These are phyloP conservation scores for Aspergillus biplanus DNA, from an alignment of 495 filamentous ascomycete genomes.

Conservation along the genomic window DNA sequence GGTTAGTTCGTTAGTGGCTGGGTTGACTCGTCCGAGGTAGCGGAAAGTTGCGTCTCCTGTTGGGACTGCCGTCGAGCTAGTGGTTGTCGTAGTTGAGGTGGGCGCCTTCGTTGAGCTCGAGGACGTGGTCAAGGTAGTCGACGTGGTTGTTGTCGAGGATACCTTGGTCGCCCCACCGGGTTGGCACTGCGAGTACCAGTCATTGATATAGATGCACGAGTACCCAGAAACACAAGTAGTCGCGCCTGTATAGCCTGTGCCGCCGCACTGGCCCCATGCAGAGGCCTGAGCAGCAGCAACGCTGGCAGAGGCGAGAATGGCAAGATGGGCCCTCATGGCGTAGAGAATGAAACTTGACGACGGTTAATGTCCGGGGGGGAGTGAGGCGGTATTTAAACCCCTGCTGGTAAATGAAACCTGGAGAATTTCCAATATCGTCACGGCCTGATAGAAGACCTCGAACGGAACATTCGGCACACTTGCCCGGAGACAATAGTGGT, in stretches of 20 bases:
- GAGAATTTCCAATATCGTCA: background rate
- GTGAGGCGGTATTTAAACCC: background rate
- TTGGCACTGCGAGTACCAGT: background rate
- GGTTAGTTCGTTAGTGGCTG: slow-evolving; percentile 3
- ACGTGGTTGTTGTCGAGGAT: background rate
- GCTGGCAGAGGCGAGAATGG: background rate
- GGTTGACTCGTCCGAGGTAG: slow-evolving; percentile 8
- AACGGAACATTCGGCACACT: background rate
- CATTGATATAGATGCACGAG: background rate
- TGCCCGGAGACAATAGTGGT: no score
- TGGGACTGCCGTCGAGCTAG: background rate
- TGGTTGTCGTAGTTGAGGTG: background rate
- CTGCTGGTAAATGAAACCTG: background rate
- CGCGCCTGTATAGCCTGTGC: slow-evolving; percentile 2
- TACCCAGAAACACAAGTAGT: background rate
- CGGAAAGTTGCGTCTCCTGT: background rate
- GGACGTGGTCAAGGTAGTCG: background rate
- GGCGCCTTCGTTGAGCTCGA: background rate
- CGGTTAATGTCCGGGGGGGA: background rate
- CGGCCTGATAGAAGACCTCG: background rate
- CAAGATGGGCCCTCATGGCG: background rate
- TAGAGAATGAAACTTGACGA: background rate
- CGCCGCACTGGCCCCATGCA: slow-evolving; percentile 5
- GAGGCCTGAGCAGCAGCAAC: background rate
- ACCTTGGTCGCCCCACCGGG: background rate